Percentiles rank a stretch among this genome's conserved stretches.
These are phyloP conservation scores for Calonectria henricotiae DNA, from an alignment of 2,329 filamentous ascomycete species.

Conservation along the genomic window DNA sequence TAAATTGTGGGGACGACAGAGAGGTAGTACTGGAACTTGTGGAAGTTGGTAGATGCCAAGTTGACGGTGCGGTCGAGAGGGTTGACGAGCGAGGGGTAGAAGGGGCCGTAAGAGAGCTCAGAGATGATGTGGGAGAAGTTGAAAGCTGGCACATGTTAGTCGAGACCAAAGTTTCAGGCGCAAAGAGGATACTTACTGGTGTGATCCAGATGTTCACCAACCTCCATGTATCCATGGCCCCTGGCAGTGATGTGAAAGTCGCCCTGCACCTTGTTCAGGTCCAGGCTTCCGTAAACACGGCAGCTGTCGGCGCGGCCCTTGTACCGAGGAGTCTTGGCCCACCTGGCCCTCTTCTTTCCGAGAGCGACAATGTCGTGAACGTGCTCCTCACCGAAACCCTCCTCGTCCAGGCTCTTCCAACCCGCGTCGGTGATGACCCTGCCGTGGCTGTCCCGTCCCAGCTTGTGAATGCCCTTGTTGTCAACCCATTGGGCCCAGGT, in stretches of 20 bases:
- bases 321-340: constrained; percentile 82
- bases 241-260: constrained; percentile 98
- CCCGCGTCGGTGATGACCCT: constrained; percentile 72
- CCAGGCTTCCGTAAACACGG: constrained; percentile 89
- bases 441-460: constrained; percentile 72
- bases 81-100: constrained; percentile 94
- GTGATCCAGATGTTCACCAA: constrained; percentile 86
- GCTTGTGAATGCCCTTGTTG: constrained; percentile 75
- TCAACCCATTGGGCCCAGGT: constrained; percentile 88
- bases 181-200: constrained; percentile 69
- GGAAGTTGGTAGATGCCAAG: constrained; percentile 82
- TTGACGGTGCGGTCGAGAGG: constrained; percentile 94
- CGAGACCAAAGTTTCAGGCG: not conserved
- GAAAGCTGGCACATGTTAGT: constrained; percentile 73
- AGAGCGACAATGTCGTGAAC: constrained; percentile 91
- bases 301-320: constrained; percentile 80
- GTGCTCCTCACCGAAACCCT: constrained; percentile 85
- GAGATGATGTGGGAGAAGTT: constrained; percentile 98
- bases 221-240: constrained; percentile 93
- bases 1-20: constrained; percentile 96
- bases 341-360: constrained; percentile 75
- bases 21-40: constrained; percentile 98
- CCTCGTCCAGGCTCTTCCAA: constrained; percentile 71
- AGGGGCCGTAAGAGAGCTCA: constrained; percentile 97
- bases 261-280: constrained; percentile 96